These are phyloP conservation scores for Globisporangium alternatum DNA, from an alignment of 352 stramenopile species.

Conservation along the genomic window DNA sequence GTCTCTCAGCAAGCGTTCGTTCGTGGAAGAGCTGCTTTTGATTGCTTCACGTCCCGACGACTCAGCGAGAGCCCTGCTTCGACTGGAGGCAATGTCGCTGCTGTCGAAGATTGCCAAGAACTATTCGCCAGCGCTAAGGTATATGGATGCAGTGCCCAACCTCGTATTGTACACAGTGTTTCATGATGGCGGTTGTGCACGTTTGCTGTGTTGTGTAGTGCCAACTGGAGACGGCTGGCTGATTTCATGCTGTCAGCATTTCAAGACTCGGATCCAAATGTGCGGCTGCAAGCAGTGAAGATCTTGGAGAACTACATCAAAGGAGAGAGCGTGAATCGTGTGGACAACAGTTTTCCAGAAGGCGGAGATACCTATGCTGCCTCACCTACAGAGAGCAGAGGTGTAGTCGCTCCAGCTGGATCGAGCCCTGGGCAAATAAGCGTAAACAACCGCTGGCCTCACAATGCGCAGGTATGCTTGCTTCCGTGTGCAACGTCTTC, in stretches of 20 bases:
- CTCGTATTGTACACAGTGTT: background rate
- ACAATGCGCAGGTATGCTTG: conserved; percentile 15
- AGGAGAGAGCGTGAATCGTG: conserved; percentile 33
- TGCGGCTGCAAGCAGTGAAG: conserved; percentile 84
- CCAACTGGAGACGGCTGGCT: conserved; percentile 58
- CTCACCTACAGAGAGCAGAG: conserved; percentile 1
- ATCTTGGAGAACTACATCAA: conserved; percentile 90
- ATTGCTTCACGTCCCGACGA: conserved; percentile 66
- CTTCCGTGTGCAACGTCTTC: background rate
- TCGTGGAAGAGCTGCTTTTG: conserved; percentile 73
- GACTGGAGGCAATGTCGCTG: conserved; percentile 81
- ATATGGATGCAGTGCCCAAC: background rate
- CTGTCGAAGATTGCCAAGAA: conserved; percentile 86
- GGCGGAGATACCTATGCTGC: background rate
- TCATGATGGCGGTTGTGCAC: background rate
- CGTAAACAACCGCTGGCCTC: conserved; percentile 18
- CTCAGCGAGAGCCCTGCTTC: conserved; percentile 42
- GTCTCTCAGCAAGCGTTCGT: conserved; percentile 53
- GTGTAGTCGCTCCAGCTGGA: background rate
- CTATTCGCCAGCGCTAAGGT: conserved; percentile 69
- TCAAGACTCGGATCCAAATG: conserved; percentile 82
- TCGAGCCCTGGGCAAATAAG: conserved; percentile 4
- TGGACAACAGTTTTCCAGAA: background rate
- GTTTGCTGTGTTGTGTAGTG: conserved; percentile 13
- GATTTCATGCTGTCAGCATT: conserved; percentile 83